Percentiles rank a stretch among this genome's conserved stretches.
These are phyloP conservation scores for Aspergillus fijiensis DNA, from an alignment of 2,329 filamentous ascomycete genomes.

Conservation along the genomic window DNA sequence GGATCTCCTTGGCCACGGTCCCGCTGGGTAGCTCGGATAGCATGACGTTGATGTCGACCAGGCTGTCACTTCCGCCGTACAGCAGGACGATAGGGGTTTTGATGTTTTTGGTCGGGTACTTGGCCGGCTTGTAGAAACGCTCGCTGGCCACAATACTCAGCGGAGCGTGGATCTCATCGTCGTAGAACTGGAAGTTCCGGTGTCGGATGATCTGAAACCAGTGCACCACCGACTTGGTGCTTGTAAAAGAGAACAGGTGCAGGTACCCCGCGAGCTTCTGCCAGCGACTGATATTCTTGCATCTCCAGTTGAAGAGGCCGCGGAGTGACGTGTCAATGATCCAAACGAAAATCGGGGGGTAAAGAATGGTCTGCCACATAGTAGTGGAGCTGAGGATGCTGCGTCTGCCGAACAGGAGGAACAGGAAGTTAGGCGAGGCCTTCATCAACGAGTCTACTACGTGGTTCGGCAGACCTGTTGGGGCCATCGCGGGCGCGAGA, in stretches of 20 bases:
- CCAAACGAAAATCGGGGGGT: constrained; percentile 88
- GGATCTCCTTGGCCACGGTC: constrained; percentile 81
- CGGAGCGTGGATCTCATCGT: constrained; percentile 83
- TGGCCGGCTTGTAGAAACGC: constrained; percentile 94
- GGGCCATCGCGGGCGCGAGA: constrained; percentile 93
- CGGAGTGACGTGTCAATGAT: constrained; percentile 77
- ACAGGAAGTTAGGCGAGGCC: constrained; percentile 87
- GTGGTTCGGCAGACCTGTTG: constrained; percentile 82
- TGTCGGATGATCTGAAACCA: constrained; percentile 99
- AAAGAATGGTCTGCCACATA: constrained; percentile 96
- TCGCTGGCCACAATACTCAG: constrained; percentile 67
- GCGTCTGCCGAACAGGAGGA: constrained; percentile 85
- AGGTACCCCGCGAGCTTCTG: constrained; percentile 96
- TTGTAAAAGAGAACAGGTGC: constrained; percentile 94
- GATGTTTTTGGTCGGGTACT: constrained; percentile 95
- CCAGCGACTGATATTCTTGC: constrained; percentile 74
- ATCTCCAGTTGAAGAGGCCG: constrained; percentile 89
- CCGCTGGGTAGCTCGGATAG: constrained; percentile 79
- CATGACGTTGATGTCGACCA: constrained; percentile 94
- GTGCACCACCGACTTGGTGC: constrained; percentile 94
- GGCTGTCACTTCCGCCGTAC: constrained; percentile 88
- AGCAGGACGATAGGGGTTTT: constrained; percentile 91
- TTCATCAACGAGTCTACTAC: constrained; percentile 92
- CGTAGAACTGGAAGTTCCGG: constrained; percentile 96
- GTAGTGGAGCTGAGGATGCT: constrained; percentile 90